Evolutionary conservation across 163 green algal species (phyloP), one percentile per base, ranked within the genome.

Genomic region (Coccomyxa subellipsoidea): DNA sequence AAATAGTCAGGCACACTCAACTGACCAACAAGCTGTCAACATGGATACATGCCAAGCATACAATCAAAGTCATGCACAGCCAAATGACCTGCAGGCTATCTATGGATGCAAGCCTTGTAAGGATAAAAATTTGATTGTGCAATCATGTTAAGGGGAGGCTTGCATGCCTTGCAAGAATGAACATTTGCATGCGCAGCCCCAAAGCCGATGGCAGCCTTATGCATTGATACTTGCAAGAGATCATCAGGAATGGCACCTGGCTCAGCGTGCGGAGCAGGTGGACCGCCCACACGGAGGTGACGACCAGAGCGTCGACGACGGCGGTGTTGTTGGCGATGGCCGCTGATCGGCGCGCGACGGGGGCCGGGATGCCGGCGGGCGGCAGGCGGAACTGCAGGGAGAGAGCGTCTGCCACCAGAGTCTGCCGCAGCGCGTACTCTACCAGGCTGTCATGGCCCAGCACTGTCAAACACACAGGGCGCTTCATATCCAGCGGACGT

Each of bases 201-300:
- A n/a, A n/a, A n/a, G n/a, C n/a, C n/a, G n/a, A n/a, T n/a, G n/a
- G n/a, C n/a, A n/a, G n/a, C n/a, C n/a, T n/a, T n/a, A n/a, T n/a
- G n/a, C n/a, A n/a, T n/a, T n/a, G n/a, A n/a, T n/a, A n/a, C 1
- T 47, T 38, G 18, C 1, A 54, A 54, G 2, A 73, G 47, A 2
- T 21, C 23, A 12, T 59, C 47, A 59, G 47, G n/a, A 59, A 59
- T 18, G 39, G n/a, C 84, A 93, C 92, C 91, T 90, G 85, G 39
- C 85, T 88, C 35, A 97, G 84, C n/a, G 54, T 66, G 34, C 94
- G 90, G 81, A 98, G 88, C 76, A 95, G 79, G 38, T 92, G 82
- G 54, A 96, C 90, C 34, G 88, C 89, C 94, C 93, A 97, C 23
- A 96, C 88, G 12, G 89, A 94, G 29, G 88, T 95, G 10, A 92